A percentile compares a stretch with the other conserved stretches of the same genome.
Evolutionary conservation across 2,329 filamentous ascomycete genomes (phyloP).

Genomic region (Colletotrichum acutatum): DNA sequence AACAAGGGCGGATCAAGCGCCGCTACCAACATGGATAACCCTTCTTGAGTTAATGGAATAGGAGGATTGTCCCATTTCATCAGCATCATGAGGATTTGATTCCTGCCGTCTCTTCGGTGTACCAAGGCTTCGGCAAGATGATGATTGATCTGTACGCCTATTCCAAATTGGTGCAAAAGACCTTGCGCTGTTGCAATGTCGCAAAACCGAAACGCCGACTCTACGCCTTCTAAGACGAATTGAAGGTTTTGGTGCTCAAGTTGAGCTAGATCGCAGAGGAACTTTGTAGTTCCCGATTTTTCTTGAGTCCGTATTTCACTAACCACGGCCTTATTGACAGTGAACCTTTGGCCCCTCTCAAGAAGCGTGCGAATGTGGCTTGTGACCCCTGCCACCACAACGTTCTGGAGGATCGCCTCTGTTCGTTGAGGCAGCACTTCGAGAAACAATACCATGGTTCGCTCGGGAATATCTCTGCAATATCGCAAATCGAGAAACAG

Average conservation of each 20-base stretch:
- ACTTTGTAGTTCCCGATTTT: too few relatives aligned
- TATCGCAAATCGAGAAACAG: not conserved
- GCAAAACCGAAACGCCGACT: not conserved
- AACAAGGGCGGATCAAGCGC: not conserved
- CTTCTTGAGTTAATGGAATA: not conserved
- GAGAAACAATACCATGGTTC: not conserved
- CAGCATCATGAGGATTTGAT: not conserved
- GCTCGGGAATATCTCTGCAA: not conserved
- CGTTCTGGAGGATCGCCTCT: too few relatives aligned
- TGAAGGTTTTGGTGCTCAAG: not conserved
- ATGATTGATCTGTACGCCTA: accelerated
- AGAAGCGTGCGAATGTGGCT: not conserved
- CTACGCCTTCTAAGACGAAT: accelerated
- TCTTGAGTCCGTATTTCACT: not conserved
- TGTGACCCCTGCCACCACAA: not conserved
- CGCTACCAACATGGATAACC: not conserved
- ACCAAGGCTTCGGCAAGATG: not conserved
- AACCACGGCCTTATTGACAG: too few relatives aligned
- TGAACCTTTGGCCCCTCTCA: not conserved
- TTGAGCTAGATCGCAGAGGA: not conserved
- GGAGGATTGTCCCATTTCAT: too few relatives aligned
- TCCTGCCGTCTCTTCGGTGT: accelerated
- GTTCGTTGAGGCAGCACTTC: not conserved
- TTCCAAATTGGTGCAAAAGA: not conserved
- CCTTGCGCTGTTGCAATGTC: not conserved